Percentiles rank a stretch among this genome's conserved stretches.
phyloP scores from a whole-genome alignment of 192 early-diverging fungal species.

The Coemansia sp. region DNA sequence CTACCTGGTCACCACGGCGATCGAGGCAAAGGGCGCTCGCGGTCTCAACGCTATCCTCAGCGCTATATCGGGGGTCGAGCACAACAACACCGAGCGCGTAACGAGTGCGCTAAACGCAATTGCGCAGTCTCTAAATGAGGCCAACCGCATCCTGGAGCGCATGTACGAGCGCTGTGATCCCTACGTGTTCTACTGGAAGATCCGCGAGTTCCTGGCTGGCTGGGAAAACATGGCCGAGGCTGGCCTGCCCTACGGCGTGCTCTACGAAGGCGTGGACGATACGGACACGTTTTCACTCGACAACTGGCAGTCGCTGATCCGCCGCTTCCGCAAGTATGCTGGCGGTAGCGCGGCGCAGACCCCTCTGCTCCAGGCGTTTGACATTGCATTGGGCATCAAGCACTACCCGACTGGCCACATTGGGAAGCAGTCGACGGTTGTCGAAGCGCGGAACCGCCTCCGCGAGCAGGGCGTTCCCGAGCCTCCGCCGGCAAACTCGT shows the following conservation, averaged over 20 bases:
- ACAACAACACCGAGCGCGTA: slow-evolving; percentile 52
- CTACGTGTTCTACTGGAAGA: slow-evolving; percentile 92
- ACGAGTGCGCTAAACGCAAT: slow-evolving; percentile 56
- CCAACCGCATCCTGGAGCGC: slow-evolving; percentile 58
- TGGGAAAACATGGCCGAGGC: slow-evolving; percentile 90
- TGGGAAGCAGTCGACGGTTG: slow-evolving; percentile 32
- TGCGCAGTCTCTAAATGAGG: slow-evolving; percentile 50
- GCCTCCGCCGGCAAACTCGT: slow-evolving; percentile 60
- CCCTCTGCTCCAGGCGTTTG: slow-evolving; percentile 86
- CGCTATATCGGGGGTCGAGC: slow-evolving; percentile 61
- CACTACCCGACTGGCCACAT: slow-evolving; percentile 73
- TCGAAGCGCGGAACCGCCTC: slow-evolving; percentile 29
- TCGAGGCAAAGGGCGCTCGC: slow-evolving; percentile 77
- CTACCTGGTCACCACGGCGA: slow-evolving; percentile 86
- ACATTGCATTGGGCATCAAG: slow-evolving; percentile 83
- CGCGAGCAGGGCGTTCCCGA: slow-evolving; percentile 24
- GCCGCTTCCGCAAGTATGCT: slow-evolving; percentile 70
- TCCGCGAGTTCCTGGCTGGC: slow-evolving; percentile 84
- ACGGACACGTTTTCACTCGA: slow-evolving; percentile 48
- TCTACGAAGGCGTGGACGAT: slow-evolving; percentile 86
- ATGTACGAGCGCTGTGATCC: slow-evolving; percentile 96
- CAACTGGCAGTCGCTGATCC: slow-evolving; percentile 54
- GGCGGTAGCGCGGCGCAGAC: slow-evolving; percentile 95
- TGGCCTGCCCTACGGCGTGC: slow-evolving; percentile 80
- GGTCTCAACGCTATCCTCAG: slow-evolving; percentile 63